Evolutionary conservation across 306 rosid species (phyloP).

Genomic region (Comarum palustre): DNA sequence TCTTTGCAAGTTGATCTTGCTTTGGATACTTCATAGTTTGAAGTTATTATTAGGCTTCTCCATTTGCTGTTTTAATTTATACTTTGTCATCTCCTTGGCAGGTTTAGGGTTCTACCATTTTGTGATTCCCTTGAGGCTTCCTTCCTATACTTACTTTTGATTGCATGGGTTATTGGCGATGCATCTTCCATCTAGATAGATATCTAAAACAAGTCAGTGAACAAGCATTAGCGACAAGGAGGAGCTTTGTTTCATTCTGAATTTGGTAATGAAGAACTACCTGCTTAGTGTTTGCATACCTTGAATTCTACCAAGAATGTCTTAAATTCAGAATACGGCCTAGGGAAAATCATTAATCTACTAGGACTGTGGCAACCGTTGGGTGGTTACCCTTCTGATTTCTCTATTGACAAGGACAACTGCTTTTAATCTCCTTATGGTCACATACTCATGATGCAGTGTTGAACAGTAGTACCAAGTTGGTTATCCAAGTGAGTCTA

Average conservation of each 20-base stretch:
- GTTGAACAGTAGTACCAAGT: slow-evolving; percentile 34
- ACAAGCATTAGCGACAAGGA: slow-evolving; percentile 25
- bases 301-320: slow-evolving; percentile 34
- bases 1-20: background rate
- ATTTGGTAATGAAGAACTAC: slow-evolving; percentile 29
- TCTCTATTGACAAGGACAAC: background rate
- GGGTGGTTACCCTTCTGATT: background rate
- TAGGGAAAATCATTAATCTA: slow-evolving; percentile 10
- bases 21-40: background rate
- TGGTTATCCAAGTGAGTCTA: slow-evolving; percentile 21
- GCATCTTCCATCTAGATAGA: slow-evolving; percentile 24
- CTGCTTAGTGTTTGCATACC: slow-evolving; percentile 38
- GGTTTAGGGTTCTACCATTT: slow-evolving; percentile 43
- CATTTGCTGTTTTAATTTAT: background rate
- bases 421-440: slow-evolving; percentile 7
- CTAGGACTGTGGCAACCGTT: background rate
- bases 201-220: slow-evolving; percentile 24
- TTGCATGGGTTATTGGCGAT: slow-evolving; percentile 31
- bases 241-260: slow-evolving; percentile 27
- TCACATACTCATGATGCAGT: slow-evolving; percentile 29
- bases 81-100: slow-evolving; percentile 31
- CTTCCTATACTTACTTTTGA: slow-evolving; percentile 27
- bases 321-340: slow-evolving; percentile 41
- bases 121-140: slow-evolving; percentile 37
- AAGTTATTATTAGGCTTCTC: background rate